phyloP scores from a whole-genome alignment of 805 yeast species.

The Blastobotrys robertii region DNA sequence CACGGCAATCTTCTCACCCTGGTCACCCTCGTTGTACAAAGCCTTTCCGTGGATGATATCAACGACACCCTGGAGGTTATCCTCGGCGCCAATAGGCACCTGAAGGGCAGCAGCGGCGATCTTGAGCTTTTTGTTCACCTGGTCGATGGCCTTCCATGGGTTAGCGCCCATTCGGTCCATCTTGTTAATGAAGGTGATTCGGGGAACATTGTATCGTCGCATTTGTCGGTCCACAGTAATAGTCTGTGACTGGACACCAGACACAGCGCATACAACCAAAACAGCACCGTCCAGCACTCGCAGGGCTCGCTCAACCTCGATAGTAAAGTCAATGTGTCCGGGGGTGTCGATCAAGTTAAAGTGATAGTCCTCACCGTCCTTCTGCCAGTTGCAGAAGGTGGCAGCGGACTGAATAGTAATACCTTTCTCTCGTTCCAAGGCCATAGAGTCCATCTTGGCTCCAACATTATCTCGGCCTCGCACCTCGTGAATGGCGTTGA shows the following conservation, averaged over 20 bases:
- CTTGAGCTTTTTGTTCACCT: slow-evolving; percentile 74
- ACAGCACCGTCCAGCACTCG: slow-evolving; percentile 98
- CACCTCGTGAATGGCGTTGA: slow-evolving; percentile 90
- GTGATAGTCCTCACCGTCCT: slow-evolving; percentile 48
- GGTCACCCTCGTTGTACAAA: slow-evolving; percentile 77
- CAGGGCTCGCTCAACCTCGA: slow-evolving; percentile 97
- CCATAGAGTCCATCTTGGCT: slow-evolving; percentile 99
- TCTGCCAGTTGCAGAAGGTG: slow-evolving; percentile 91
- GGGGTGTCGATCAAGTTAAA: slow-evolving; percentile 97
- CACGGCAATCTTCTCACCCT: slow-evolving; percentile 72
- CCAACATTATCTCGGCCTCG: slow-evolving; percentile 97
- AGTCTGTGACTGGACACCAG: slow-evolving; percentile 97
- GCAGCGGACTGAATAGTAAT: slow-evolving; percentile 99
- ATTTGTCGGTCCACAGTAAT: slow-evolving; percentile 98
- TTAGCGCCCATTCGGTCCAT: slow-evolving; percentile 99
- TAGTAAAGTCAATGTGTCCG: slow-evolving; percentile 97
- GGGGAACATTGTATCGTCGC: slow-evolving; percentile 96
- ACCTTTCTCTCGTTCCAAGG: slow-evolving; percentile 95
- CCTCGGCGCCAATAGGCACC: slow-evolving; percentile 94
- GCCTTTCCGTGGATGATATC: slow-evolving; percentile 85
- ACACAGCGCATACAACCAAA: slow-evolving; percentile 94
- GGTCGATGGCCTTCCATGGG: slow-evolving; percentile 92
- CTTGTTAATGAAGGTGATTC: slow-evolving; percentile 92
- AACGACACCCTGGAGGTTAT: slow-evolving; percentile 76
- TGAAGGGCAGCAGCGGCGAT: slow-evolving; percentile 97